A percentile compares a stretch with the other conserved stretches of the same genome.
Evolutionary conservation across 768 basidiomycete genomes (phyloP).

Genomic region (Suillus subluteus): DNA sequence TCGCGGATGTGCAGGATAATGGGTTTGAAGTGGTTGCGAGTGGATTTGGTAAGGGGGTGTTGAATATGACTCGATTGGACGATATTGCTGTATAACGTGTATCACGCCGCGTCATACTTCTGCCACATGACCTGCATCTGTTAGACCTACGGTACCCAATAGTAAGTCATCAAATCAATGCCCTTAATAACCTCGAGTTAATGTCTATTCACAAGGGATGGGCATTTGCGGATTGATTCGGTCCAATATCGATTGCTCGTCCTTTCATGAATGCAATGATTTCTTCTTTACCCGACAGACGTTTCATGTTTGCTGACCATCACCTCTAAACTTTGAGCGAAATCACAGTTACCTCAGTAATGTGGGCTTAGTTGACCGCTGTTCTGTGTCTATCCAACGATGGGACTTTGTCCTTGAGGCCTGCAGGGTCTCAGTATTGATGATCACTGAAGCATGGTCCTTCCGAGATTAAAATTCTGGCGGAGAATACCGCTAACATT

Average conservation of each 20-base stretch:
- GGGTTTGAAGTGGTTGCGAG: slow-evolving; percentile 74
- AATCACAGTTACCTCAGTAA: neutral
- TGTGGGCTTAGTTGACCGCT: too few relatives aligned
- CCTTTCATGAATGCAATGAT: neutral
- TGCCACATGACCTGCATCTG: neutral
- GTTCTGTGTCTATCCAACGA: neutral
- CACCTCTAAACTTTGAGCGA: too few relatives aligned
- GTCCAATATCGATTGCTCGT: neutral
- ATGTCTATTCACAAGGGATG: neutral
- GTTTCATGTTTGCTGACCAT: neutral
- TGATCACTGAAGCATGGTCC: neutral
- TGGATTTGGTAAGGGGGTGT: slow-evolving; percentile 69
- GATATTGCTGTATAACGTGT: slow-evolving; percentile 24
- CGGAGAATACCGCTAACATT: neutral
- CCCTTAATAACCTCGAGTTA: neutral
- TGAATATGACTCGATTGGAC: slow-evolving; percentile 40
- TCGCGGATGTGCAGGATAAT: slow-evolving; percentile 70
- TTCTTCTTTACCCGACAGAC: neutral
- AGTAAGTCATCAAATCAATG: neutral
- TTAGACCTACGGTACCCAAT: neutral
- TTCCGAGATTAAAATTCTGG: neutral
- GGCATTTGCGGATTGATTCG: neutral
- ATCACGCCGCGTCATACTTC: too few relatives aligned
- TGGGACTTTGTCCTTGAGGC: neutral
- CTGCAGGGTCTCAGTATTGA: neutral